Base-by-base conservation (phyloP, 257 asterid genomes). In the Paulownia fortunei region DNA sequence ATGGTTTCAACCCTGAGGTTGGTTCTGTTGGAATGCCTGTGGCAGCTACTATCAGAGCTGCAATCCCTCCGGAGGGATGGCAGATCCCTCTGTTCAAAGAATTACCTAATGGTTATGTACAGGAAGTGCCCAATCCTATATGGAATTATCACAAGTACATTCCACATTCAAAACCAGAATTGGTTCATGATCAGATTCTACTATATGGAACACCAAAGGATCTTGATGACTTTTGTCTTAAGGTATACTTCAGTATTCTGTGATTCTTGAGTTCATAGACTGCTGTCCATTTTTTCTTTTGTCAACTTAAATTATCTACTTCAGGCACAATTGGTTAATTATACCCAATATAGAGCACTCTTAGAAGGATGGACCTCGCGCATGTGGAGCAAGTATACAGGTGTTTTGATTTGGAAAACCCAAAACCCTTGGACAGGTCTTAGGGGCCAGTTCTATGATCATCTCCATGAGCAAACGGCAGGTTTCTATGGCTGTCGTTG, bases 341-440 rank as follows among this genome's bases (percentile, higher is more conserved):
- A 89, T 73, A 82, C 88, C 80, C 97, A 91, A 61, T 91, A 89
- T 72, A 87, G 93, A 87, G 95, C 97, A 87, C 92, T 91, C 26
- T 82, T 91, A 56, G 97, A 91, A 82, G 97, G 97, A 36, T 91
- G 94, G 91, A 89, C 92, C 15, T 89, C 97, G 4, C 92, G 83
- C 0, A 91, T 91, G 97, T 91, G 97, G 97, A 88, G 82, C 81
- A 91, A 87, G 84, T 89, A 88, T 80, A 91, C 97, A 11, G 97
- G 95, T 51, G 92, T 91, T 68, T 67, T 91, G 78, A 91, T 91
- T 64, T 91, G 97, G 97, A 91, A 91, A 82, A 91, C 88, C 26
- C 94, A 89, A 87, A 91, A 91, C 79, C 97, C 97, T 1, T 91
- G 97, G 97, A 89, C 95, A 39, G 97, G 97, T 69, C 83, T 91